Evolutionary conservation across 1,284 basidiomycete species (phyloP), one percentile per base, ranked within the genome.

Genomic region (Hortiboletus rubellus): DNA sequence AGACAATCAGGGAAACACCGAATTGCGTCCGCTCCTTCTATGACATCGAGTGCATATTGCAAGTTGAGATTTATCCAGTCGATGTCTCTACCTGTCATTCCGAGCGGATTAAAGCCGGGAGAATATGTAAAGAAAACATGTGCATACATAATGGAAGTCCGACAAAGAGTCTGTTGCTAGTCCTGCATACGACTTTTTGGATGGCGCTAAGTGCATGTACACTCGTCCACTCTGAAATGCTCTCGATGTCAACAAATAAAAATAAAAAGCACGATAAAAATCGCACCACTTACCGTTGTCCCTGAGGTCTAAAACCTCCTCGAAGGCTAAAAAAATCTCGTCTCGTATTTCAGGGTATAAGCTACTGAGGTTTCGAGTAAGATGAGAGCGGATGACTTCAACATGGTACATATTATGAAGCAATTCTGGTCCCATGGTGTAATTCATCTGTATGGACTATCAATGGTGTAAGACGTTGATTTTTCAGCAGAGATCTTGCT

Each of bases 151-250:
- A 54, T 8, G 75, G 76, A 18, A 72, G 60, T 2, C 77, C 75
- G 33, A 77, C 73, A 54, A 77, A 75, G 12, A 74, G 50, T 18
- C 77, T 68, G 54, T 74, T 76, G 44, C 63, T 73, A 12, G 68
- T 61, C 27, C 72, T 64, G 38, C 67, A 65, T 5, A 76, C 63
- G 7, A 76, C 66, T n/a, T 68, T 27, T 40, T 54, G 63, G 14
- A 68, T 41, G 36, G 52, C 56, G 2, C 54, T 40, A 2, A 68
- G 14, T 15, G 57, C 64, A 0, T 60, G 60, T 7, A 72, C 36
- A 17, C 51, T 53, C 30, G 58, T 64, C 72, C 72, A 72, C 24
- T 68, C 72, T 74, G 52, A 14, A 44, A 27, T 7, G 18, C 30
- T 38, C 37, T 14, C 15, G 7, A 8, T 4, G 38, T 34, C 31